Evolutionary conservation across 2,329 filamentous ascomycete species (phyloP).

Genomic region (Chaetomiaceae sp.): DNA sequence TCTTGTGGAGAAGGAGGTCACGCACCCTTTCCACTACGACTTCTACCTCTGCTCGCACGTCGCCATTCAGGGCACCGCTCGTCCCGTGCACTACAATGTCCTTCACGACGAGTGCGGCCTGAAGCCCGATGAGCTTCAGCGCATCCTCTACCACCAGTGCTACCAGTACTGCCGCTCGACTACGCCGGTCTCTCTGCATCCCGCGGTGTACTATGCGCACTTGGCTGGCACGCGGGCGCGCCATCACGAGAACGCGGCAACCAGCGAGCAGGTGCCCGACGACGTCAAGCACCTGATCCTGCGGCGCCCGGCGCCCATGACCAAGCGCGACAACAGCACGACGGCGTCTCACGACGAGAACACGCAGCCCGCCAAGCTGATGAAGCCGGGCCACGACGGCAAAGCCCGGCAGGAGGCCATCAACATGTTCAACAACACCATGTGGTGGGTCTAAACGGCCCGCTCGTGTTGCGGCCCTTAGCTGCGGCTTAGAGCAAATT

Average conservation of each 20-base stretch:
- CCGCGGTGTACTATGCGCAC: constrained; percentile 94
- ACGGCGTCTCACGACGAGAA: constrained; percentile 5
- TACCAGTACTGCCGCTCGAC: constrained; percentile 92
- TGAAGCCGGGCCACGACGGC: constrained; percentile 28
- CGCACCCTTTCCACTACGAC: constrained; percentile 84
- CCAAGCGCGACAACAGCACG: constrained; percentile 28
- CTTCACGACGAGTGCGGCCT: constrained; percentile 75
- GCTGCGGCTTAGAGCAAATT: neutral
- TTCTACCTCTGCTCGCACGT: constrained; percentile 63
- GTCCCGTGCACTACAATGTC: constrained; percentile 89
- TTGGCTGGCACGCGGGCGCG: constrained; percentile 77
- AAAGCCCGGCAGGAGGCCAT: constrained; percentile 16
- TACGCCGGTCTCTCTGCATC: constrained; percentile 83
- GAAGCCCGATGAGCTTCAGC: constrained; percentile 65
- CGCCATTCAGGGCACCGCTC: constrained; percentile 89
- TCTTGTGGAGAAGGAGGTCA: constrained; percentile 83
- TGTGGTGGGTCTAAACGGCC: constrained; percentile 40
- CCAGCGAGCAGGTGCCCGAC: constrained; percentile 42
- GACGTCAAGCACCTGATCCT: constrained; percentile 42
- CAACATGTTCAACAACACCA: constrained; percentile 34
- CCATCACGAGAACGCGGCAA: constrained; percentile 59
- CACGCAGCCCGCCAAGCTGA: constrained; percentile 26
- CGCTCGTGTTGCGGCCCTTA: neutral
- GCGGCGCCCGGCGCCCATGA: constrained; percentile 36
- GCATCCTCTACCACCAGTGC: constrained; percentile 89